Conservation (phyloP, 1,284 basidiomycete species). For the Dichomitus squalens region DNA sequence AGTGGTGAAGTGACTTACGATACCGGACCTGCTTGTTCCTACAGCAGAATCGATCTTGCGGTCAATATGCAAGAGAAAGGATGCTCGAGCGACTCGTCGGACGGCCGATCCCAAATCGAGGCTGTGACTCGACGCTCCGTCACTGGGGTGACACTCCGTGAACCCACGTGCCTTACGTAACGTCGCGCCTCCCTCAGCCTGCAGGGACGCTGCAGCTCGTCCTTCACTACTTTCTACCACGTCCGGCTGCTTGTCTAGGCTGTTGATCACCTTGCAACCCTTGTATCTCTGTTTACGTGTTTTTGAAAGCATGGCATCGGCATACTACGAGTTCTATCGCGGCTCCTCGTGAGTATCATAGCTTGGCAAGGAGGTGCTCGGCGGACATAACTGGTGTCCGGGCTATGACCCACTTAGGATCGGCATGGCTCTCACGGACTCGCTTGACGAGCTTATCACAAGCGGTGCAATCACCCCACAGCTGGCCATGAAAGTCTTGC, state of each 20-base stretch:
- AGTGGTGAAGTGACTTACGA: too few relatives aligned
- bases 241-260: not conserved
- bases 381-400: conserved; percentile 16
- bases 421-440: conserved; percentile 98
- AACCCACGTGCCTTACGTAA: too few relatives aligned
- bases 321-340: conserved; percentile 91
- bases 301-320: conserved; percentile 59
- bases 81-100: too few relatives aligned
- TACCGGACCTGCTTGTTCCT: too few relatives aligned
- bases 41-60: too few relatives aligned
- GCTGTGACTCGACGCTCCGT: too few relatives aligned
- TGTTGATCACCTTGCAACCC: not conserved
- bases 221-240: not conserved
- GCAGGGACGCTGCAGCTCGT: not conserved
- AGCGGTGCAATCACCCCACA: conserved; percentile 97
- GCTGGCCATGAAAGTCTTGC: conserved; percentile 94
- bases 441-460: conserved; percentile 97
- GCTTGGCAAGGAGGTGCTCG: conserved; percentile 5
- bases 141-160: too few relatives aligned
- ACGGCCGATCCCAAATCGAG: too few relatives aligned
- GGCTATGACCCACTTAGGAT: conserved; percentile 60
- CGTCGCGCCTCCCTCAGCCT: not conserved
- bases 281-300: not conserved
- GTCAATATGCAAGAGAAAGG: too few relatives aligned
- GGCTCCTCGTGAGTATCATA: conserved; percentile 76